These are phyloP conservation scores for Plasmodium relictum DNA, from an alignment of 169 alveolate genomes.

Conservation along the genomic window DNA sequence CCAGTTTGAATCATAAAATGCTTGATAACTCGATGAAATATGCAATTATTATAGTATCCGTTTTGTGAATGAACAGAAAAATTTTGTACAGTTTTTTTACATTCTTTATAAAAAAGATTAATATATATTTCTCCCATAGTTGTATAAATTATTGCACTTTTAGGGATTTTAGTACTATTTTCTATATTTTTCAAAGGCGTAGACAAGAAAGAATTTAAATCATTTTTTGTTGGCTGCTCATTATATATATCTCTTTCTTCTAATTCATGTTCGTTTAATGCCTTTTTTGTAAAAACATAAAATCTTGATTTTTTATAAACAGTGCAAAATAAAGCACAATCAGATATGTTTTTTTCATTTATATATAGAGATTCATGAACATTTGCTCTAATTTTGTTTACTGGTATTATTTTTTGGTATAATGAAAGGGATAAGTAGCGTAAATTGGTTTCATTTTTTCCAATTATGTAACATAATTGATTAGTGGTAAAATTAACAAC, in stretches of 20 bases:
- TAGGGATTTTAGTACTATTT: constrained; percentile 84
- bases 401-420: constrained; percentile 81
- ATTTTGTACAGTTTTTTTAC: constrained; percentile 98
- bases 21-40: constrained; percentile 93
- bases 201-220: constrained; percentile 44
- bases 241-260: constrained; percentile 94
- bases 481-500: constrained; percentile 88
- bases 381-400: constrained; percentile 28
- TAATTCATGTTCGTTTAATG: constrained; percentile 92
- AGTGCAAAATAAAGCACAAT: constrained; percentile 81
- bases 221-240: constrained; percentile 89
- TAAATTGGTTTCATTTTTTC: constrained; percentile 84
- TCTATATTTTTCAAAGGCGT: constrained; percentile 57
- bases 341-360: constrained; percentile 63
- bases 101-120: constrained; percentile 92
- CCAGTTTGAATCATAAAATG: constrained; percentile 99
- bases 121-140: constrained; percentile 98
- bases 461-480: constrained; percentile 81
- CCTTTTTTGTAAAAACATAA: constrained; percentile 92
- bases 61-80: constrained; percentile 95
- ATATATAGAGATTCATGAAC: constrained; percentile 57
- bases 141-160: constrained; percentile 95
- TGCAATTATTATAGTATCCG: constrained; percentile 92
- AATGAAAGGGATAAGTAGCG: constrained; percentile 83
- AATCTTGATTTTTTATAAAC: constrained; percentile 86